Percentiles rank a stretch among this genome's conserved stretches.
phyloP scores from a whole-genome alignment of 2,329 filamentous ascomycete species.

The Graphiopsis chlorocephala region DNA sequence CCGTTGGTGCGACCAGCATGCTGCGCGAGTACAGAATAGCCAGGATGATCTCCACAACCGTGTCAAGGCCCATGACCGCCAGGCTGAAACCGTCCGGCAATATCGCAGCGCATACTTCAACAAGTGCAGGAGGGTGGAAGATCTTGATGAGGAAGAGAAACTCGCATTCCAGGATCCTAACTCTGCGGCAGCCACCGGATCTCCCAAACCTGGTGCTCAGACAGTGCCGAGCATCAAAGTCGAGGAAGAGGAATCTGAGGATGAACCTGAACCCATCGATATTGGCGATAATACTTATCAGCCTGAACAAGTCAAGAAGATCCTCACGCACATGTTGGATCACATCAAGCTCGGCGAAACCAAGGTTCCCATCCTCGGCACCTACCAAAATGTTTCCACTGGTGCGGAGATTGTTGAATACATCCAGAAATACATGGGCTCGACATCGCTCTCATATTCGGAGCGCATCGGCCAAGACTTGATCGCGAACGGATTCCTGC shows the following conservation, averaged over 20 bases:
- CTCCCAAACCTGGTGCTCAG: constrained; percentile 50
- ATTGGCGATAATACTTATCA: constrained; percentile 86
- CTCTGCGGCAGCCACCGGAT: constrained; percentile 44
- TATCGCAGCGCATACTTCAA: constrained; percentile 97
- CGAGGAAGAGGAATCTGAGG: constrained; percentile 49
- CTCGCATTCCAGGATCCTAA: constrained; percentile 88
- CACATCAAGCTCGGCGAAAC: constrained; percentile 84
- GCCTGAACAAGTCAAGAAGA: constrained; percentile 85
- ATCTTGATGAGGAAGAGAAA: constrained; percentile 97
- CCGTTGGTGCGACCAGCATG: constrained; percentile 94
- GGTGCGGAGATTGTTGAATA: constrained; percentile 96
- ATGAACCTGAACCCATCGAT: constrained; percentile 81
- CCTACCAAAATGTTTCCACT: constrained; percentile 87
- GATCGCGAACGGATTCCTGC: constrained; percentile 78
- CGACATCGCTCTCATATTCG: constrained; percentile 81
- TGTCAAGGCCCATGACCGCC: constrained; percentile 90
- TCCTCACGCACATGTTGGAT: constrained; percentile 80
- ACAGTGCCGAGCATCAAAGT: constrained; percentile 85
- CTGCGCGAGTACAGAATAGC: constrained; percentile 83
- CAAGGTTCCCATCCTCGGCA: constrained; percentile 93
- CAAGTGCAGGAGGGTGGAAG: constrained; percentile 93
- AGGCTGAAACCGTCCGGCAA: constrained; percentile 87
- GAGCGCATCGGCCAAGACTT: constrained; percentile 95
- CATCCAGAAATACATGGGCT: constrained; percentile 81
- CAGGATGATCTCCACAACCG: constrained; percentile 89